A percentile compares a stretch with the other conserved stretches of the same genome.
Evolutionary conservation across 495 filamentous ascomycete species (phyloP).

Genomic region (Baudoinia panamericana): DNA sequence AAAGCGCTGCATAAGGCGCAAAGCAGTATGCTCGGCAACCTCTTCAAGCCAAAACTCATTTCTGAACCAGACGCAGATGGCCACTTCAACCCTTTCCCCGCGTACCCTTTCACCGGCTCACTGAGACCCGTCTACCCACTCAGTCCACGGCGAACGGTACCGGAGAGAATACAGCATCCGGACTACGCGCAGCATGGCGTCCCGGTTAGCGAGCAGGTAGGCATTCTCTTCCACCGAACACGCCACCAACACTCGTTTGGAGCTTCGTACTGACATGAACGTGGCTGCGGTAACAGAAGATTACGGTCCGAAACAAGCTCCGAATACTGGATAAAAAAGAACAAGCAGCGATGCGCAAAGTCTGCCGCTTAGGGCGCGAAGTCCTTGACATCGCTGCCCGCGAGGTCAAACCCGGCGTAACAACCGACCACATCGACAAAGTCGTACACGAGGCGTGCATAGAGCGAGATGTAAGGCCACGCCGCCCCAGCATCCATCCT

Average conservation of each 20-base stretch:
- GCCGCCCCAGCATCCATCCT: neutral
- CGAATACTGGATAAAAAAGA: conserved; percentile 64
- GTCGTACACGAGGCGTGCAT: conserved; percentile 91
- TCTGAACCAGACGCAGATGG: conserved; percentile 86
- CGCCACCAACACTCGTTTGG: no score
- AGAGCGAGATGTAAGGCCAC: conserved; percentile 63
- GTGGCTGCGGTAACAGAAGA: no score
- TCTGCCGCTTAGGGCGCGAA: conserved; percentile 77
- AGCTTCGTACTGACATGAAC: no score
- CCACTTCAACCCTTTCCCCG: conserved; percentile 79
- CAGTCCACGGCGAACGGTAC: conserved; percentile 57
- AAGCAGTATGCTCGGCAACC: conserved; percentile 59
- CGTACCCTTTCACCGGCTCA: conserved; percentile 64
- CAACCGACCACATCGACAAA: conserved; percentile 93
- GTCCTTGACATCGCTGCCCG: conserved; percentile 84
- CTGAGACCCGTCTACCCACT: conserved; percentile 84
- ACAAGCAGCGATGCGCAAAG: conserved; percentile 82
- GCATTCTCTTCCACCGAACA: no score
- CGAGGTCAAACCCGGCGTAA: conserved; percentile 71
- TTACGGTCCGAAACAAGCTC: conserved; percentile 61
- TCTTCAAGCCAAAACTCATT: conserved; percentile 59
- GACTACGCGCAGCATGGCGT: conserved; percentile 77
- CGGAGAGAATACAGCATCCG: conserved; percentile 67
- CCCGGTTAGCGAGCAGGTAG: conserved; percentile 60
- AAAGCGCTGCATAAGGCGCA: conserved; percentile 73